These are phyloP conservation scores for Crotalaria pallida DNA, from an alignment of 306 rosid genomes.

Conservation along the genomic window DNA sequence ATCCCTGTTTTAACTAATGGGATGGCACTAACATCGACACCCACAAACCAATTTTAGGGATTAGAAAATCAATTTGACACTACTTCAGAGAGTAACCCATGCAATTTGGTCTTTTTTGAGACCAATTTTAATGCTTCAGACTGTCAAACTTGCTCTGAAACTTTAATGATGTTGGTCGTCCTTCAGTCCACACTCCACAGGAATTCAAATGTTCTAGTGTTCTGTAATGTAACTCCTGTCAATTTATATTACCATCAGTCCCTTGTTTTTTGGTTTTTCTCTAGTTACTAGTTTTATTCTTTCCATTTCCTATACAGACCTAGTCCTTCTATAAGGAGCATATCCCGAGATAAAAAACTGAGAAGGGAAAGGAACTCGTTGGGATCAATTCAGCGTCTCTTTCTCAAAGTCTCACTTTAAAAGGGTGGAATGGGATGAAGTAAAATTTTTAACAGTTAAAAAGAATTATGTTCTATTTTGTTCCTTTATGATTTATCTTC, in stretches of 20 bases:
- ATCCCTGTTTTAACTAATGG: background rate
- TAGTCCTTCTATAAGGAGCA: background rate
- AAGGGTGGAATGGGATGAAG: too few species aligned
- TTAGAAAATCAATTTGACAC: background rate
- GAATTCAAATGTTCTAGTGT: background rate
- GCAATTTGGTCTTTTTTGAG: background rate
- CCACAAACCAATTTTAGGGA: background rate
- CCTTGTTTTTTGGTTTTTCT: background rate
- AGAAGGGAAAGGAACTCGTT: too few species aligned
- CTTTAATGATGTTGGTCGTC: background rate
- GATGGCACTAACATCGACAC: background rate
- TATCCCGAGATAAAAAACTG: too few species aligned
- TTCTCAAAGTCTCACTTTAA: too few species aligned
- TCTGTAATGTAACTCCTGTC: background rate
- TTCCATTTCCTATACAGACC: background rate
- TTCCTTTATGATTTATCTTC: too few species aligned
- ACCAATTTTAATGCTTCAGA: background rate
- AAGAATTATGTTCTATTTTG: too few species aligned
- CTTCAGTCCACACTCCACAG: background rate
- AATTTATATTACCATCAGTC: background rate
- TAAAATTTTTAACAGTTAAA: too few species aligned
- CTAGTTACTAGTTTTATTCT: background rate
- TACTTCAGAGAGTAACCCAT: background rate
- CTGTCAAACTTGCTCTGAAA: background rate
- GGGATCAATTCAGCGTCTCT: too few species aligned